Evolutionary conservation across 768 basidiomycete genomes (phyloP).

Genomic region (Pulveroboletus sp.): DNA sequence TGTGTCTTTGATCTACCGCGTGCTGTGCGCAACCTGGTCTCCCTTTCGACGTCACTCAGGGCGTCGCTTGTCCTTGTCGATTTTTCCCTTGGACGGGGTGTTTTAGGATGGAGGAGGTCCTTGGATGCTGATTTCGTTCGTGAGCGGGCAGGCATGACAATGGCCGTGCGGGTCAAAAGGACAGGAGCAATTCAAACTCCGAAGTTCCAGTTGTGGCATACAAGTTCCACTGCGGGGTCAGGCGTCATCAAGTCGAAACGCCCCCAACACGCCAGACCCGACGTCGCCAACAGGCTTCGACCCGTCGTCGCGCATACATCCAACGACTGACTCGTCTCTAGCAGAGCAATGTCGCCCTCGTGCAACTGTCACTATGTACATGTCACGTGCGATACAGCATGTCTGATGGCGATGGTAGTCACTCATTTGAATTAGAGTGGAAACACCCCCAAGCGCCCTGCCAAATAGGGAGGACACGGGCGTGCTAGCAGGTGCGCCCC

Average conservation of each 20-base stretch:
- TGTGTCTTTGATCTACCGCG: slow-evolving; percentile 23
- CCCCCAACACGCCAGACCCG: not conserved
- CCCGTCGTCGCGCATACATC: not conserved
- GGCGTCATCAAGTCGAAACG: not conserved
- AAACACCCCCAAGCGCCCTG: not conserved
- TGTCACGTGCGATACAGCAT: slow-evolving; percentile 8
- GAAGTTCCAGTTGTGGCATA: slow-evolving; percentile 25
- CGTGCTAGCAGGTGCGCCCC: slow-evolving; percentile 4
- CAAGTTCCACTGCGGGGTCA: not conserved
- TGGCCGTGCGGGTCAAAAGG: slow-evolving; percentile 20
- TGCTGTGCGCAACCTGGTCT: slow-evolving; percentile 22
- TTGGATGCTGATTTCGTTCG: slow-evolving; percentile 35
- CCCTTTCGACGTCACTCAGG: slow-evolving; percentile 28
- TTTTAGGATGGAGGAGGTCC: not conserved
- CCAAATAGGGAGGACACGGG: slow-evolving; percentile 13
- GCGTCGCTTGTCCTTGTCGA: slow-evolving; percentile 11
- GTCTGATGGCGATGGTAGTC: slow-evolving; percentile 2
- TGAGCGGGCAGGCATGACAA: slow-evolving; percentile 44
- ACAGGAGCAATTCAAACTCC: slow-evolving; percentile 32
- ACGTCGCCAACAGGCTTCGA: slow-evolving; percentile 4
- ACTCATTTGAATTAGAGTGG: slow-evolving; percentile 13
- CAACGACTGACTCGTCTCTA: not conserved
- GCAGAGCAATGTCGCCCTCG: not conserved
- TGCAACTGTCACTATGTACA: slow-evolving; percentile 7
- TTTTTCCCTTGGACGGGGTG: slow-evolving; percentile 18